phyloP scores from a whole-genome alignment of 2,329 filamentous ascomycete genomes.

The Gnomoniopsis smithogilvyi region DNA sequence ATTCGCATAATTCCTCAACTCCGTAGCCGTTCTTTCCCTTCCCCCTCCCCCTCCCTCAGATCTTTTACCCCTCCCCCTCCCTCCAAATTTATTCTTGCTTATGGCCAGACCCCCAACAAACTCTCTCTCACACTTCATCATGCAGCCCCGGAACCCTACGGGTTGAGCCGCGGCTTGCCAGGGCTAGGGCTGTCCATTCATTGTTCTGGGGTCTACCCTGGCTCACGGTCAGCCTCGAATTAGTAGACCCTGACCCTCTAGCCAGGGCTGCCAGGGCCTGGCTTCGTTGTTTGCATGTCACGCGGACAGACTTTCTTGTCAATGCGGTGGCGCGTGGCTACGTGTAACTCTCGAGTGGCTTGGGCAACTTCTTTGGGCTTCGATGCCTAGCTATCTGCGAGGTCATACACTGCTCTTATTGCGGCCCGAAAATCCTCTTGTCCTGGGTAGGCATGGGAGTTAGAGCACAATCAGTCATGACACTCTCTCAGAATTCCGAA shows the following conservation, averaged over 20 bases:
- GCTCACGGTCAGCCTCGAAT: background rate
- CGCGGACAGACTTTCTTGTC: background rate
- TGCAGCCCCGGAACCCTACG: slow-evolving; percentile 12
- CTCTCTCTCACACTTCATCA: background rate
- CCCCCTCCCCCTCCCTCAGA: background rate
- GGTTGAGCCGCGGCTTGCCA: slow-evolving; percentile 10
- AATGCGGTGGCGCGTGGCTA: background rate
- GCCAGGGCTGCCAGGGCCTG: background rate
- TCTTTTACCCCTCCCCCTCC: background rate
- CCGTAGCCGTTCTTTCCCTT: background rate
- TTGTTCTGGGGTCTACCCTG: slow-evolving; percentile 7
- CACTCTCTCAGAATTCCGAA: too few relatives aligned
- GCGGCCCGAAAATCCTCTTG: background rate
- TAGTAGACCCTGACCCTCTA: slow-evolving; percentile 1
- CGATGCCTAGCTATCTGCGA: too few relatives aligned
- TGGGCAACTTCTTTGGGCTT: background rate
- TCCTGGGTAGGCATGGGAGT: background rate
- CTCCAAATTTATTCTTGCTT: background rate
- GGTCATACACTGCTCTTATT: too few relatives aligned
- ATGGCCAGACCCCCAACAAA: too few relatives aligned
- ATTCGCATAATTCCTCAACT: background rate
- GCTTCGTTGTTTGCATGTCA: background rate
- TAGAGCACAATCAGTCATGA: too few relatives aligned
- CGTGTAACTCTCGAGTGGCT: background rate
- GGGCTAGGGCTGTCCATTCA: background rate